phyloP scores from a whole-genome alignment of 1,284 basidiomycete genomes.

The Inonotus obliquus region DNA sequence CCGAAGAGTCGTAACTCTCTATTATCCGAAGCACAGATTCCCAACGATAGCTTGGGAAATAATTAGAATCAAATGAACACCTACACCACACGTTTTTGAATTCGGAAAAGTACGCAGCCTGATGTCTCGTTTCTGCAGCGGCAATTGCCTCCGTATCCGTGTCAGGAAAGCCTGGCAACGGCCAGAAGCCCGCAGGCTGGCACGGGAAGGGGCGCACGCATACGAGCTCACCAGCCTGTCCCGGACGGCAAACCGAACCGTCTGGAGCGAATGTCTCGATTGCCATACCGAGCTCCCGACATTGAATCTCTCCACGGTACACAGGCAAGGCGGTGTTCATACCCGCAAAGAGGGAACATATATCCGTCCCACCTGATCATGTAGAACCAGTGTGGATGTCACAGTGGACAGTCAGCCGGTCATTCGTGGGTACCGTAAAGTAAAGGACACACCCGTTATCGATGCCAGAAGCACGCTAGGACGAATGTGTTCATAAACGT shows the following conservation, averaged over 20 bases:
- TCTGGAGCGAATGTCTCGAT: slow-evolving; percentile 48
- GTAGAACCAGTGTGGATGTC: not conserved
- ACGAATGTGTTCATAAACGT: slow-evolving; percentile 68
- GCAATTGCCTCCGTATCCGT: slow-evolving; percentile 48
- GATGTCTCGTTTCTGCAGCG: slow-evolving; percentile 58
- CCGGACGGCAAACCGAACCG: slow-evolving; percentile 37
- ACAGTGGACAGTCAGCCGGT: slow-evolving; percentile 7
- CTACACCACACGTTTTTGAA: slow-evolving; percentile 73
- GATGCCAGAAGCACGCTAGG: slow-evolving; percentile 69
- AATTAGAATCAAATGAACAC: slow-evolving; percentile 27
- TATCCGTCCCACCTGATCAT: slow-evolving; percentile 74
- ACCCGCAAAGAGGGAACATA: slow-evolving; percentile 84
- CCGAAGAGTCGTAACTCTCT: not conserved
- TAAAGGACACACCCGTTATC: slow-evolving; percentile 58
- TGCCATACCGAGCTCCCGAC: slow-evolving; percentile 81
- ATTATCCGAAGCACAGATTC: not conserved
- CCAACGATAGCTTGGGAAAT: not conserved
- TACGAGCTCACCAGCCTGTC: slow-evolving; percentile 61
- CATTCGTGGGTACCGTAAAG: not conserved
- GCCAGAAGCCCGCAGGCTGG: slow-evolving; percentile 85
- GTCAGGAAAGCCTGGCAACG: slow-evolving; percentile 57
- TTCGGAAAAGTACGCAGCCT: slow-evolving; percentile 75
- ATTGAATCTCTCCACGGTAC: slow-evolving; percentile 82
- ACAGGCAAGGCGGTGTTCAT: slow-evolving; percentile 79
- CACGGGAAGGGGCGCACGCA: slow-evolving; percentile 82